Base-by-base conservation (phyloP, 192 early-diverging fungal species). In the Coemansia sp. region DNA sequence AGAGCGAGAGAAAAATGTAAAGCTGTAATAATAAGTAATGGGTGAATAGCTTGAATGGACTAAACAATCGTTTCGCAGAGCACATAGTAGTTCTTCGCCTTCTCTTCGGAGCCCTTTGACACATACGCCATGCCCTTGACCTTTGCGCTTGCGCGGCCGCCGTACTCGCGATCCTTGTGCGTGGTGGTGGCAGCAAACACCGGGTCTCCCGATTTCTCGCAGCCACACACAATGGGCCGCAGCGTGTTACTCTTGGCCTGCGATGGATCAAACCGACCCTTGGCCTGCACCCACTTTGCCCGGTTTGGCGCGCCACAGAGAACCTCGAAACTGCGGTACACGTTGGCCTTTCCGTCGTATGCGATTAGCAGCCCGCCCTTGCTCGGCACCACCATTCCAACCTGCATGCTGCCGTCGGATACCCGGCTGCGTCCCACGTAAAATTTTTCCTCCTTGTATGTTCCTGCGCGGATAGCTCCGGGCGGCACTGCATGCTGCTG, bases 91-190 rank as follows among this genome's bases (percentile, higher is more conserved):
- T 72, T 69, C 37, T 78, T 67, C 41, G 80, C 61, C 26, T 60
- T 73, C 3, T 80, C 56, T 56, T 86, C 87, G 63, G 80, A 75
- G 45, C 89, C 86, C 66, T 73, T 79, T 68, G 77, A 83, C 18
- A 76, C 46, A 52, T 84, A 83, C 66, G 74, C 45, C 57, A 78
- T 69, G 43, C 76, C 73, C 47, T 81, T 84, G 42, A 62, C 19
- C 52, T 75, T 77, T 19, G 60, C 66, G 46, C 65, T 62, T n/a
- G 68, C 75, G 59, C 74, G 77, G 66, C 83, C 85, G 26, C 68
- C 79, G 41, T 74, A 66, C 19, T 84, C 74, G 32, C 67, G 69
- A 59, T 73, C 79, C 45, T 85, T 62, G 58, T 77, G 43, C 42
- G 70, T 63, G 4, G 82, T 78, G 16, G 82, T 73, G 40, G 76